Evolutionary conservation across 2,329 filamentous ascomycete genomes (phyloP), one percentile per base, ranked within the genome.

Genomic region (Penicillium sumatraense): DNA sequence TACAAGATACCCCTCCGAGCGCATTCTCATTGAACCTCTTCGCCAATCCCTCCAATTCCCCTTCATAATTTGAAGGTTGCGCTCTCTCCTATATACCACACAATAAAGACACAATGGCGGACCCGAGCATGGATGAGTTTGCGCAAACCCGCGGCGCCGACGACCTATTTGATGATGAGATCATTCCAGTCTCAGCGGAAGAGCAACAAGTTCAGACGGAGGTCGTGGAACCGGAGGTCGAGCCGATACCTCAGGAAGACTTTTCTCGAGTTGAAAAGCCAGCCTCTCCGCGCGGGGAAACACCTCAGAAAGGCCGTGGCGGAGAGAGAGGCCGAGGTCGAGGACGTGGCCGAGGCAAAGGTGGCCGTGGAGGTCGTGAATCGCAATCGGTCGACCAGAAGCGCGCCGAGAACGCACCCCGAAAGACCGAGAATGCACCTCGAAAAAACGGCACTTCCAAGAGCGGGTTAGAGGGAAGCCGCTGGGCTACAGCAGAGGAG

Each of bases 111-210:
- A 42, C 40, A 20, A 64, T 66, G 52, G 57, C 62, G 16, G 59
- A 63, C 26, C 16, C 42, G 8, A 27, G 26, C 11, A 75, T 80
- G 68, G 78, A 80, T 53, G 75, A 79, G 62, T 81, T 81, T 54
- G 77, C 79, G 23, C 79, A 81, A 53, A 81, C 79, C 2, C 74
- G 79, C 20, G 78, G 75, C 21, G 75, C 73, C n/a, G 78, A 81
- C 56, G 78, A 81, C 62, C 68, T 81, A 7, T 81, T 81, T 56
- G 78, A 80, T 58, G 79, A 81, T 60, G 79, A 81, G 59, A 80
- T 81, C 49, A 73, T 79, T 24, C 79, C 79, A 3, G 69, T 80
- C 24, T 60, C 72, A 2, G 63, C 68, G 14, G 69, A 73, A 45
- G 66, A 74, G 16, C 65, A 71, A 35, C 67, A 70, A 38, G 54